A percentile compares a stretch with the other conserved stretches of the same genome.
These are phyloP conservation scores for Heliamphora pulchella DNA, from an alignment of 179 eudicot genomes.

Conservation along the genomic window DNA sequence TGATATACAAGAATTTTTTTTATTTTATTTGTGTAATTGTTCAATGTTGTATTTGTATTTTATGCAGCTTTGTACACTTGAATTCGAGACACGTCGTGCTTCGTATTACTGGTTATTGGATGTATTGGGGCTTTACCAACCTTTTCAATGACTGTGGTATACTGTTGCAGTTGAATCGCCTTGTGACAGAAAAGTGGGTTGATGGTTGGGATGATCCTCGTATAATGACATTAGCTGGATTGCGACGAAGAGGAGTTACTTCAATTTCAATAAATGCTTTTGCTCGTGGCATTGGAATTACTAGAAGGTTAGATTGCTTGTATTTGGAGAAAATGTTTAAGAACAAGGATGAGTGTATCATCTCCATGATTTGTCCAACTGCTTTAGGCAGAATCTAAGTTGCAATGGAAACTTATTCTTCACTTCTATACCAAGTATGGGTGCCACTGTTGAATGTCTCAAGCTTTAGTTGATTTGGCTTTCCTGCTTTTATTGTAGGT, in stretches of 20 bases:
- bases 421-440: neutral
- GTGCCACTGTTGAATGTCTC: neutral
- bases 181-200: no score
- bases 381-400: neutral
- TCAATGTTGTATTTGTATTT: neutral
- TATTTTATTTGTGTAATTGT: neutral
- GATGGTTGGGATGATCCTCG: no score
- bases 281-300: no score
- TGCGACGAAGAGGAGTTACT: no score
- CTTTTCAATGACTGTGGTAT: constrained; percentile 18
- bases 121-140: constrained; percentile 75
- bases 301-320: no score
- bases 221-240: no score
- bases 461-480: neutral
- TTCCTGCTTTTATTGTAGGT: constrained; percentile 35
- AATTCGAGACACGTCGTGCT: constrained; percentile 95
- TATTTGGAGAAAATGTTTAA: no score
- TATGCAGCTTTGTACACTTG: constrained; percentile 90
- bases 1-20: no score
- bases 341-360: no score
- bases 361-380: no score
- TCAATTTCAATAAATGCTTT: no score
- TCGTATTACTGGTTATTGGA: constrained; percentile 93
- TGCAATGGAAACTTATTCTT: neutral
- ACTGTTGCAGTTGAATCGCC: no score